Evolutionary conservation across 2,329 filamentous ascomycete species (phyloP).

Genomic region (Penicillium digitatum): DNA sequence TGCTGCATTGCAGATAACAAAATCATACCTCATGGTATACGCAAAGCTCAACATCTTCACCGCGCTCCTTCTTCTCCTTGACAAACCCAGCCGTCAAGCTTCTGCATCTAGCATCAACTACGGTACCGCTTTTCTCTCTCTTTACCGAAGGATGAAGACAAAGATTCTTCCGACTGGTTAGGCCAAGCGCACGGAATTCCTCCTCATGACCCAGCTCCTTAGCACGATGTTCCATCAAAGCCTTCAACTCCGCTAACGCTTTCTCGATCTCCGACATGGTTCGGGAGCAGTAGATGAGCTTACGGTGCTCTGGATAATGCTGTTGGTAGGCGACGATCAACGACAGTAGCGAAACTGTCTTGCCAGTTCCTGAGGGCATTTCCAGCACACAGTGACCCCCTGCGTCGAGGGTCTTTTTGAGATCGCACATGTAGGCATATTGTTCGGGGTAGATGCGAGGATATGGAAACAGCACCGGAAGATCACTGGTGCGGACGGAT

Average conservation of each 20-base stretch:
- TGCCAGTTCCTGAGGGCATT: conserved; percentile 98
- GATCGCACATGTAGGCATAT: conserved; percentile 78
- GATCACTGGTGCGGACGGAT: conserved; percentile 47
- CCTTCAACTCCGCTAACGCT: conserved; percentile 83
- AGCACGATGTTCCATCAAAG: conserved; percentile 89
- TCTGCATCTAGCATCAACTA: conserved; percentile 94
- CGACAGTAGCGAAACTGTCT: conserved; percentile 91
- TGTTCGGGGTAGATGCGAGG: conserved; percentile 70
- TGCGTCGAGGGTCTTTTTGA: conserved; percentile 84
- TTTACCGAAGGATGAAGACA: conserved; percentile 96
- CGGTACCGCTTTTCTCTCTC: conserved; percentile 86
- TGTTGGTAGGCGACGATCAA: conserved; percentile 97
- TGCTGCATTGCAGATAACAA: not conserved
- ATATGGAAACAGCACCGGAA: conserved; percentile 70
- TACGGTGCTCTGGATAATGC: conserved; percentile 85
- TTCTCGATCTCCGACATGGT: conserved; percentile 99
- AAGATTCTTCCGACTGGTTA: conserved; percentile 95
- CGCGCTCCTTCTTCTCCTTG: conserved; percentile 93
- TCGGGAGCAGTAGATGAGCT: conserved; percentile 97
- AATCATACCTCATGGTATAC: conserved; percentile 80
- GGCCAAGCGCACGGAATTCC: conserved; percentile 84
- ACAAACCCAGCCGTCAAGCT: conserved; percentile 95
- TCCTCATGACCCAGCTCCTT: conserved; percentile 86
- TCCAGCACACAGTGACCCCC: conserved; percentile 94
- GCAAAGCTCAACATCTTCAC: conserved; percentile 90